Evolutionary conservation across 306 rosid genomes (phyloP), one percentile per base, ranked within the genome.

Genomic region (Cucumis melo): DNA sequence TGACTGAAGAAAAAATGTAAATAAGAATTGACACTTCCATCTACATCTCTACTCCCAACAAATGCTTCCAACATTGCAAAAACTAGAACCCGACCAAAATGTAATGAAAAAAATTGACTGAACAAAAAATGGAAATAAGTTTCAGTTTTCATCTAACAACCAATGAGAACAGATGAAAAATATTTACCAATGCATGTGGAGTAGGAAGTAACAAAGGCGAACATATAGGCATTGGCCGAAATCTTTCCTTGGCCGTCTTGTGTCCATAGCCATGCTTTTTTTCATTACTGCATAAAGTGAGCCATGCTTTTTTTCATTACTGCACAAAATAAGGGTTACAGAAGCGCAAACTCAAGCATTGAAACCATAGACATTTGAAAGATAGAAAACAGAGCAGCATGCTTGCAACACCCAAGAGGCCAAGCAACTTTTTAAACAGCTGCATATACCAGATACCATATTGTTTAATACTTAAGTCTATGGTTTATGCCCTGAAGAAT

Each of bases 141-240:
- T 27, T 15, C 46, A 23, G 16, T 46, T 48, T 71, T 46, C 39
- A 46, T 70, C 46, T 44, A 70, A 23, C 58, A 70, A 70, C 14
- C n/a, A n/a, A n/a, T 51, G 79, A 76, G 83, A 76, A 78, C 65
- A 79, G 48, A 78, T 19, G 77, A 70, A 21, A 74, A 75, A 75
- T 81, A 34, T 76, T 74, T 88, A 94, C 99, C 97, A 94, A 79
- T 50, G 99, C 99, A 88, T 94, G 99, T 42, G 99, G 91, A 64
- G 95, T 85, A 55, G 99, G 99, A 83, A 94, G 92, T 55, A 94
- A 83, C 82, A 89, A 85, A 79, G 99, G 96, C 82, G 92, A 89
- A 78, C 97, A 92, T 82, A 94, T 79, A 78, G 99, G 99, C 96
- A 94, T 86, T 59, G 99, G 89, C 78, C 97, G 88, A 82, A 90